Base-by-base conservation (phyloP, 225 moss, liverwort and hornwort genomes). In the Lunularia cruciata region DNA sequence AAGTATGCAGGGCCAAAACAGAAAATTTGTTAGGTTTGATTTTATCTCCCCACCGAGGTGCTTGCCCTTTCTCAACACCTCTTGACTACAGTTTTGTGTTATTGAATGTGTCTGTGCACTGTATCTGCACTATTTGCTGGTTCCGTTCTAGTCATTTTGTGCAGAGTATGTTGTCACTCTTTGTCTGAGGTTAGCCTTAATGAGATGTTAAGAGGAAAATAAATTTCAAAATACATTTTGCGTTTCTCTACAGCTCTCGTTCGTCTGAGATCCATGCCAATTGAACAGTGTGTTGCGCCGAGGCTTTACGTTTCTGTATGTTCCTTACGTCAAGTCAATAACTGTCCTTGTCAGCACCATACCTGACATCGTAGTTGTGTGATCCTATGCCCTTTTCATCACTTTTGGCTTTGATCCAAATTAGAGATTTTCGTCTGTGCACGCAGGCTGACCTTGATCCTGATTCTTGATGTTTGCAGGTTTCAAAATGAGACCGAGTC, bases 11-110 rank as follows among this genome's bases (percentile, higher is more conserved):
- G 82, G 82, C 36, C 75, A 78, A 15, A 78, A 78, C 78, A 75
- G 82, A 72, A 83, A 78, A 75, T 83, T 83, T 57, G 78, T 83
- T 78, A 78, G 82, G 82, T 83, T 78, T 69, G 82, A 83, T 53
- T 78, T 78, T 78, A 72, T 78, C 58, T 83, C 78, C 48, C 75
- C 75, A 69, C 72, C 78, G 72, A 83, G 82, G 78, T 83, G 82
- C 75, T 72, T 73, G 30, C 72, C 76, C 62, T 72, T 54, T 54
- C 67, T 56, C 79, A 27, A 31, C 48, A 55, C 79, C 79, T 72
- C 54, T 49, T 67, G 28, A 34, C 36, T 67, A 25, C 31, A 31
- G 30, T 64, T 64, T 27, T 46, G 63, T 46, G 6, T 25, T 46
- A 14, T 14, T 64, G 45, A 25, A 31, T 64, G 46, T 46, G 30